Evolutionary conservation across 2,329 filamentous ascomycete species (phyloP).

Genomic region (Diaporthe ampelina): DNA sequence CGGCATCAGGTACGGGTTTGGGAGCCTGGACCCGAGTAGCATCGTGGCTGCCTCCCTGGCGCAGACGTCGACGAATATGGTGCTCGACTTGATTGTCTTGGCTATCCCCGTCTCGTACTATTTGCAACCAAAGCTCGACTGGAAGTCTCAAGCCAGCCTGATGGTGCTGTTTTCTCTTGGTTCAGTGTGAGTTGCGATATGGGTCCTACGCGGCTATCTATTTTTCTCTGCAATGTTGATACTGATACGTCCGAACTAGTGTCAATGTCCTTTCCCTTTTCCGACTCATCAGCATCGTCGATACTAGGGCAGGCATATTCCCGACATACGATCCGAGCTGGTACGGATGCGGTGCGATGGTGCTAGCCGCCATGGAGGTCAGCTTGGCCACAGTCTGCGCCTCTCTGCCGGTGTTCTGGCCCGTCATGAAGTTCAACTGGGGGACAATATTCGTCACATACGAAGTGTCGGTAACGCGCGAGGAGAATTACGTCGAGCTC

Average conservation of each 20-base stretch:
- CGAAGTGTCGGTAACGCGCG: constrained; percentile 49
- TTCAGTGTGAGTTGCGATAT: constrained; percentile 45
- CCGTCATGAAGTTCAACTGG: constrained; percentile 46
- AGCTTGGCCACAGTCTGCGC: constrained; percentile 43
- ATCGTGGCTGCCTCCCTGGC: constrained; percentile 48
- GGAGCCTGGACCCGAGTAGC: constrained; percentile 45
- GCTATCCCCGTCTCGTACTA: constrained; percentile 50
- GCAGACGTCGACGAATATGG: constrained; percentile 50
- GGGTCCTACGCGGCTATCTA: background rate
- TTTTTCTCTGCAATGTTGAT: background rate
- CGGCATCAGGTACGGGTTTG: constrained; percentile 48
- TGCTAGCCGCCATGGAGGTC: constrained; percentile 52
- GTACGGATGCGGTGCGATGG: constrained; percentile 51
- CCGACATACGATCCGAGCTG: constrained; percentile 54
- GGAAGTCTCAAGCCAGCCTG: constrained; percentile 50
- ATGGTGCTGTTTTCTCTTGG: constrained; percentile 50
- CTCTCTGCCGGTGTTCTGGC: constrained; percentile 34
- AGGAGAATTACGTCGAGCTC: constrained; percentile 16
- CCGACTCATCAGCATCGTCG: constrained; percentile 50
- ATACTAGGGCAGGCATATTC: constrained; percentile 49
- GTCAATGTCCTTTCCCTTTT: constrained; percentile 50
- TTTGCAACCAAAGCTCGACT: constrained; percentile 44
- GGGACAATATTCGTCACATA: constrained; percentile 54
- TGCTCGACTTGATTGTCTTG: constrained; percentile 50
- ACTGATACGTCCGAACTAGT: constrained; percentile 39